Evolutionary conservation across 2,329 filamentous ascomycete genomes (phyloP).

Genomic region (Orbilia brochopaga): DNA sequence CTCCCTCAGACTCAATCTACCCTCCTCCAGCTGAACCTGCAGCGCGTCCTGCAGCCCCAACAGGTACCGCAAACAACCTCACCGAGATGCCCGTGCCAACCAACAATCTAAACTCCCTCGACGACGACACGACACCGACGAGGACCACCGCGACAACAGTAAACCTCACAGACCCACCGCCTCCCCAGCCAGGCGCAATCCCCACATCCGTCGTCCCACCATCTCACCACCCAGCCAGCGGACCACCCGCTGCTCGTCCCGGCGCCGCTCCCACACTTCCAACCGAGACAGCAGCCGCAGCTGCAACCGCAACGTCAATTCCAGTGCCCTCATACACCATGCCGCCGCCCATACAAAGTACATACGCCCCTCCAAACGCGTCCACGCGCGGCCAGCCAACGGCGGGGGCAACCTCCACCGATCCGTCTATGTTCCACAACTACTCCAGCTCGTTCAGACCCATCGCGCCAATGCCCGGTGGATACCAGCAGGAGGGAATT

Average conservation of each 20-base stretch:
- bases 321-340: constrained; percentile 38
- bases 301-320: constrained; percentile 17
- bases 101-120: constrained; percentile 24
- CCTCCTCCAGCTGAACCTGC: constrained; percentile 42
- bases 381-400: constrained; percentile 34
- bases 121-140: constrained; percentile 35
- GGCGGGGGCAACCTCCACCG: constrained; percentile 29
- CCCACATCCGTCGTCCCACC: constrained; percentile 20
- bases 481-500: constrained; percentile 35
- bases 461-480: constrained; percentile 27
- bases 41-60: constrained; percentile 29
- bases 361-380: constrained; percentile 30
- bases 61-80: constrained; percentile 32
- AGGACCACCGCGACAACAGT: constrained; percentile 33
- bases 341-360: constrained; percentile 39
- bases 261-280: constrained; percentile 24
- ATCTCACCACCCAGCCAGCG: constrained; percentile 2
- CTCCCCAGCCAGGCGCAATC: constrained; percentile 36
- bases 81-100: constrained; percentile 30
- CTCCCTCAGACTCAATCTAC: constrained; percentile 34
- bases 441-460: constrained; percentile 34
- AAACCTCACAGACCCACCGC: constrained; percentile 40
- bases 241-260: constrained; percentile 17
- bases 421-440: constrained; percentile 25
- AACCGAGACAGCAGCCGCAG: constrained; percentile 16